A percentile compares a stretch with the other conserved stretches of the same genome.
Evolutionary conservation across 345 rosid species (phyloP).

Genomic region (Moricandia moricandioides): DNA sequence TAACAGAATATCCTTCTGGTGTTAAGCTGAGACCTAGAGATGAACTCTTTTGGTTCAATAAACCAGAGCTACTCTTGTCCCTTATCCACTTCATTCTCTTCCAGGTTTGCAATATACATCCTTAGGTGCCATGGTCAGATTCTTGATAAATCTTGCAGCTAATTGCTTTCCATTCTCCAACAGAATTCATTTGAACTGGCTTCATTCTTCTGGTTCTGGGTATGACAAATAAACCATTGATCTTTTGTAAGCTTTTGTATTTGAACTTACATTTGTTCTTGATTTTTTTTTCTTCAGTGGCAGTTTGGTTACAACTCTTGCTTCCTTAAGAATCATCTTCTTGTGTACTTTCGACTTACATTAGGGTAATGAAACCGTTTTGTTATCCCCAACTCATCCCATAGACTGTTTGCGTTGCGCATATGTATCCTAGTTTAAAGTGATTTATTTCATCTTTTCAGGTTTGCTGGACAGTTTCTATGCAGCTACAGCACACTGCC

Average conservation of each 20-base stretch:
- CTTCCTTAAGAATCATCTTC: conserved; percentile 67
- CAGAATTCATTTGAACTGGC: conserved; percentile 98
- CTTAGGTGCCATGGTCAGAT: not conserved
- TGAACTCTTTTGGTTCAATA: conserved; percentile 95
- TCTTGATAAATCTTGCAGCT: conserved; percentile 36
- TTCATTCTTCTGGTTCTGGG: conserved; percentile 99
- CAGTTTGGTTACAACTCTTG: conserved; percentile 93
- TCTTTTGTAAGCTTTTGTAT: not conserved
- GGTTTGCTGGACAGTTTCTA: conserved; percentile 86
- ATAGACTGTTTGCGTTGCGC: too few species aligned
- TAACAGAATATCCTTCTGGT: conserved; percentile 53
- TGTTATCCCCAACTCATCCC: too few species aligned
- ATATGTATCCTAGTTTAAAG: too few species aligned
- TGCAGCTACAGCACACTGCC: conserved; percentile 98
- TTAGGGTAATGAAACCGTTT: conserved; percentile 55
- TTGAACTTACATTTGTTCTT: conserved; percentile 16
- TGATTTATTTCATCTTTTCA: conserved; percentile 19
- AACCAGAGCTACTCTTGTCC: conserved; percentile 74
- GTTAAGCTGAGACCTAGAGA: conserved; percentile 74
- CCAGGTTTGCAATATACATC: conserved; percentile 54
- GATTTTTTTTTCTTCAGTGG: conserved; percentile 61
- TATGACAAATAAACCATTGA: conserved; percentile 36
- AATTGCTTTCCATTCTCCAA: conserved; percentile 11
- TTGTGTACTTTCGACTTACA: conserved; percentile 70
- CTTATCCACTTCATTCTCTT: conserved; percentile 89